These are phyloP conservation scores for Sutorius australiensis DNA, from an alignment of 768 basidiomycete species.

Conservation along the genomic window DNA sequence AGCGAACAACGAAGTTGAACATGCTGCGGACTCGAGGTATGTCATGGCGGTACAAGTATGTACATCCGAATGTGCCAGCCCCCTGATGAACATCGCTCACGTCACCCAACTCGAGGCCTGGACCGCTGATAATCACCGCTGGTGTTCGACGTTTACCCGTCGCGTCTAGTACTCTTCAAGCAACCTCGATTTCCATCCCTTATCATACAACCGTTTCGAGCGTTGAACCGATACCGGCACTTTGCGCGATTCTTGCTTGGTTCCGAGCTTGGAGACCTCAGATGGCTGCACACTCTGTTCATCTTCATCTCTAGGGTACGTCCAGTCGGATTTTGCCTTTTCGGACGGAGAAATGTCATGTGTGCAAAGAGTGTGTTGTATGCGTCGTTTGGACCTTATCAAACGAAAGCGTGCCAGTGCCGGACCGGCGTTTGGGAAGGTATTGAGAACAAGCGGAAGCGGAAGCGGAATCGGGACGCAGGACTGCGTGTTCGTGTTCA, in stretches of 20 bases:
- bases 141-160: neutral
- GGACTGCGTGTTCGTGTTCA: neutral
- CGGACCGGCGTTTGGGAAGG: neutral
- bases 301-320: neutral
- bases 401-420: neutral
- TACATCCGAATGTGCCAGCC: neutral
- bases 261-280: neutral
- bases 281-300: neutral
- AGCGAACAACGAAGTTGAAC: neutral
- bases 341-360: neutral
- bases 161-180: neutral
- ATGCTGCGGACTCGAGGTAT: conserved; percentile 7
- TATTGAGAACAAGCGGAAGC: conserved; percentile 7
- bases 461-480: neutral
- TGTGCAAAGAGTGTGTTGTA: neutral
- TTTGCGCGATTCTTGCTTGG: neutral
- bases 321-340: neutral
- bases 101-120: neutral
- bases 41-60: neutral
- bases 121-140: neutral
- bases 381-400: neutral
- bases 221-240: neutral
- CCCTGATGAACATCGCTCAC: neutral
- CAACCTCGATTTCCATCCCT: conserved; percentile 12
- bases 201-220: conserved; percentile 4